phyloP scores from a whole-genome alignment of 2,329 filamentous ascomycete species.

The Scytalidium sp. region DNA sequence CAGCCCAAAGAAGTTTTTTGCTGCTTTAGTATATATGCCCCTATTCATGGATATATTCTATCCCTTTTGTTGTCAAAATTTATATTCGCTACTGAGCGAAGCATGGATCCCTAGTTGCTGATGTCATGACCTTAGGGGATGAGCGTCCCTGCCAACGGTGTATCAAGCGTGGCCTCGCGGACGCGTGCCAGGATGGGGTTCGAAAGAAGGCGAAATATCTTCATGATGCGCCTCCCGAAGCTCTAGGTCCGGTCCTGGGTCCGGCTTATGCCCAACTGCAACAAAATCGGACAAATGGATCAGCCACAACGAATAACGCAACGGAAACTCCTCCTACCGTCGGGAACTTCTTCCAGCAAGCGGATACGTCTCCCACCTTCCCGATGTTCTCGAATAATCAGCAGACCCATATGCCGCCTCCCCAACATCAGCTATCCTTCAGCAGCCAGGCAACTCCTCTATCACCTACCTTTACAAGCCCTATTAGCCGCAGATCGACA shows the following conservation, averaged over 20 bases:
- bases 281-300: slow-evolving; percentile 33
- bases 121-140: slow-evolving; percentile 62
- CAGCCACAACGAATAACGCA: slow-evolving; percentile 14
- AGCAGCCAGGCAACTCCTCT: slow-evolving; percentile 69
- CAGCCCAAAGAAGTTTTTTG: background rate
- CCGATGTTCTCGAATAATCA: slow-evolving; percentile 43
- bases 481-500: slow-evolving; percentile 41
- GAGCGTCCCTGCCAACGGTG: slow-evolving; percentile 92
- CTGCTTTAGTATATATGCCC: background rate
- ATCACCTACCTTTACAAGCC: slow-evolving; percentile 66
- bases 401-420: slow-evolving; percentile 46
- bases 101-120: background rate
- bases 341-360: slow-evolving; percentile 26
- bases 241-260: slow-evolving; percentile 79
- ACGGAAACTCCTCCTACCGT: slow-evolving; percentile 21
- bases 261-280: slow-evolving; percentile 60
- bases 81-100: too few relatives aligned
- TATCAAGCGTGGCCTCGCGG: slow-evolving; percentile 87
- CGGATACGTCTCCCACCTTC: slow-evolving; percentile 26
- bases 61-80: slow-evolving; percentile 11
- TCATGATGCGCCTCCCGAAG: slow-evolving; percentile 89
- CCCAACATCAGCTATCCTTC: slow-evolving; percentile 52
- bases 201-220: slow-evolving; percentile 99
- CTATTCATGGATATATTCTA: slow-evolving; percentile 1
- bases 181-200: slow-evolving; percentile 91